Conservation (phyloP, 2,329 filamentous ascomycete species). For the Fusarium sp. region DNA sequence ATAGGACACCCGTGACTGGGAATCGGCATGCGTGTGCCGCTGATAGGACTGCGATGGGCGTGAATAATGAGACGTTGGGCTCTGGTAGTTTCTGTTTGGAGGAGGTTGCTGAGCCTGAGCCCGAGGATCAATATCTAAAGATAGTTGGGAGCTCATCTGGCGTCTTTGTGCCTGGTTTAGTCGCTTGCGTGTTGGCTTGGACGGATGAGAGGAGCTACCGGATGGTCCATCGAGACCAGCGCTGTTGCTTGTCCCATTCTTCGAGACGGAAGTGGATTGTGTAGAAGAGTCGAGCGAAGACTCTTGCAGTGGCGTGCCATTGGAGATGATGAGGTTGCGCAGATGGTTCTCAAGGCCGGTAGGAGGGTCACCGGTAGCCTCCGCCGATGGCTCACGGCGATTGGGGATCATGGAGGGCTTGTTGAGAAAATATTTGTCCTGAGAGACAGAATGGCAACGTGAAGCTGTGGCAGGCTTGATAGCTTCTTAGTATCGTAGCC, state of each 20-base stretch:
- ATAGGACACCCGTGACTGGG: conserved; percentile 31
- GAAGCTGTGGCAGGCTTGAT: neutral
- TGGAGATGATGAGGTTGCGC: conserved; percentile 67
- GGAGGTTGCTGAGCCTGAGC: conserved; percentile 47
- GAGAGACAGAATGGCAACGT: neutral
- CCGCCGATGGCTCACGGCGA: conserved; percentile 5
- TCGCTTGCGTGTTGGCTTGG: conserved; percentile 57
- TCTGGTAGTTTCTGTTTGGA: conserved; percentile 45
- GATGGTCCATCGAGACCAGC: conserved; percentile 1
- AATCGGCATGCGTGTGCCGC: conserved; percentile 37
- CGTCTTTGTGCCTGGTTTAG: conserved; percentile 71
- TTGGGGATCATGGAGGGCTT: conserved; percentile 18
- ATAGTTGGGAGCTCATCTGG: conserved; percentile 68
- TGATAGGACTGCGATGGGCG: conserved; percentile 38
- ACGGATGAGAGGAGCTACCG: conserved; percentile 23
- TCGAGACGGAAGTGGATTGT: conserved; percentile 2
- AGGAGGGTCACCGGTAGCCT: conserved; percentile 7
- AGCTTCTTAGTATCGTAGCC: neutral
- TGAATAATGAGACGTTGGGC: conserved; percentile 43
- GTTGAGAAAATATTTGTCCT: neutral
- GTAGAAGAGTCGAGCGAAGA: conserved; percentile 14
- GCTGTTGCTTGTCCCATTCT: neutral
- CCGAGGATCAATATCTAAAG: conserved; percentile 64
- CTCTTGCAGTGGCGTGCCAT: conserved; percentile 48
- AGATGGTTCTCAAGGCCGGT: conserved; percentile 64